Percentiles rank a stretch among this genome's conserved stretches.
These are phyloP conservation scores for Sophora flavescens DNA, from an alignment of 306 rosid species.

Conservation along the genomic window DNA sequence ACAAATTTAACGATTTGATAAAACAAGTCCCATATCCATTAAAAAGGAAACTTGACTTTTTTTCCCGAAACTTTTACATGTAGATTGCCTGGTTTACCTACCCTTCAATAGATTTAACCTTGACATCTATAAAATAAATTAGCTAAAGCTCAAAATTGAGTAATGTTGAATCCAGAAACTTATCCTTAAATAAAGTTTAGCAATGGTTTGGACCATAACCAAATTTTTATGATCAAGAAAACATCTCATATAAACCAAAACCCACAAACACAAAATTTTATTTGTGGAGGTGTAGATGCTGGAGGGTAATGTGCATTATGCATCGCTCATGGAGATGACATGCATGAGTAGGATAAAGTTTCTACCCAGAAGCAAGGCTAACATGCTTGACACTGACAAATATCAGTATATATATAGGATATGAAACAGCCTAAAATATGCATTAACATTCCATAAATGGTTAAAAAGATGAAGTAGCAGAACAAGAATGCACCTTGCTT, in stretches of 20 bases:
- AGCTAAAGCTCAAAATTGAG: constrained; percentile 16
- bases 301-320: constrained; percentile 3
- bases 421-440: constrained; percentile 33
- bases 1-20: constrained; percentile 14
- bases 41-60: constrained; percentile 27
- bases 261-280: constrained; percentile 9
- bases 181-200: constrained; percentile 7
- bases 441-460: constrained; percentile 20
- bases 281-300: not conserved
- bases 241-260: constrained; percentile 16
- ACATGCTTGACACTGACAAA: constrained; percentile 33
- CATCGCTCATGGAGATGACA: constrained; percentile 10
- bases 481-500: constrained; percentile 62
- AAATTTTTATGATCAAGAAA: constrained; percentile 22
- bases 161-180: constrained; percentile 23
- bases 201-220: constrained; percentile 24
- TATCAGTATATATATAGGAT: not conserved
- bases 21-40: not conserved
- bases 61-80: not conserved
- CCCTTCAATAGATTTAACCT: constrained; percentile 13
- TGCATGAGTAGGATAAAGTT: constrained; percentile 26
- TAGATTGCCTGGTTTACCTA: constrained; percentile 16
- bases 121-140: constrained; percentile 12
- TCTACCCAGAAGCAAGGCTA: constrained; percentile 29
- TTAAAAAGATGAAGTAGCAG: constrained; percentile 37